Percentiles rank a stretch among this genome's conserved stretches.
These are phyloP conservation scores for Coniophora puteana DNA, from an alignment of 1,284 basidiomycete species.

Conservation along the genomic window DNA sequence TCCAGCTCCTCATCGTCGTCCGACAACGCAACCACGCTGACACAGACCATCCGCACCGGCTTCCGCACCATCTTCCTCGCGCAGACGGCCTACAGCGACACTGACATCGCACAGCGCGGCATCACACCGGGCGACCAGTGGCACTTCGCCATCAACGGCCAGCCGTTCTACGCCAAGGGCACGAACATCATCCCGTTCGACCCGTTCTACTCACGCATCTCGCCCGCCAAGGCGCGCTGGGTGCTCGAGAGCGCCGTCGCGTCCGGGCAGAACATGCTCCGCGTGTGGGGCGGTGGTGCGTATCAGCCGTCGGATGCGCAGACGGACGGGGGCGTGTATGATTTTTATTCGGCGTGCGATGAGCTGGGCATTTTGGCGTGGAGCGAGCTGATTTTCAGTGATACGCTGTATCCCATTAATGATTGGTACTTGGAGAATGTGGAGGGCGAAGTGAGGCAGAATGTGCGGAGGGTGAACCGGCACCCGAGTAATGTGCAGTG, in stretches of 20 bases:
- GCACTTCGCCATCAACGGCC: slow-evolving; percentile 54
- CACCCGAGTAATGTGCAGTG: slow-evolving; percentile 43
- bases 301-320: slow-evolving; percentile 18
- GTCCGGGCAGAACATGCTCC: slow-evolving; percentile 53
- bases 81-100: slow-evolving; percentile 41
- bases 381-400: slow-evolving; percentile 46
- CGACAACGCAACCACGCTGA: too few relatives aligned
- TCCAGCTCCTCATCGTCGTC: slow-evolving; percentile 19
- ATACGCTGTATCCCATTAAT: slow-evolving; percentile 37
- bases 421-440: slow-evolving; percentile 33
- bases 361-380: slow-evolving; percentile 43
- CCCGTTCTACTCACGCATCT: slow-evolving; percentile 49
- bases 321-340: slow-evolving; percentile 29
- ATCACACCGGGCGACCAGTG: slow-evolving; percentile 56
- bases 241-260: slow-evolving; percentile 48
- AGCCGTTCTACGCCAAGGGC: slow-evolving; percentile 47
- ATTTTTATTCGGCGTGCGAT: slow-evolving; percentile 39
- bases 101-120: slow-evolving; percentile 39
- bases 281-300: slow-evolving; percentile 37
- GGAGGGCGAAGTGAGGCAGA: slow-evolving; percentile 38
- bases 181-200: slow-evolving; percentile 58
- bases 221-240: slow-evolving; percentile 48
- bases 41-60: slow-evolving; percentile 36
- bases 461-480: slow-evolving; percentile 34
- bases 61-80: slow-evolving; percentile 52